Percentiles rank a stretch among this genome's conserved stretches.
These are phyloP conservation scores for Aureobasidium leucospermi DNA, from an alignment of 2,329 filamentous ascomycete genomes.

Conservation along the genomic window DNA sequence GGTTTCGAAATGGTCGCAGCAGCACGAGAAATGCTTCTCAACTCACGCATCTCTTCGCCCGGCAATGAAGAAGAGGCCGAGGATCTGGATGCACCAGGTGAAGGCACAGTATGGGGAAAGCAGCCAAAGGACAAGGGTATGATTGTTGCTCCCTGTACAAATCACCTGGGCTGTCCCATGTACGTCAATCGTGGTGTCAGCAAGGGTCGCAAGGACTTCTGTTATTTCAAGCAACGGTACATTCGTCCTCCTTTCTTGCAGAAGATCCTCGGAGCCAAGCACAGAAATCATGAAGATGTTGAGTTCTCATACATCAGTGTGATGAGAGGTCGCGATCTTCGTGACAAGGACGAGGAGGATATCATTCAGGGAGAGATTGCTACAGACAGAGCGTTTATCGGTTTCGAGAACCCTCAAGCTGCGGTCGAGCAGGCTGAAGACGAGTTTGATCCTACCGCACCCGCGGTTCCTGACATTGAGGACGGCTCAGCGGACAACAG, in stretches of 20 bases:
- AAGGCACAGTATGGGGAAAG: constrained; percentile 20
- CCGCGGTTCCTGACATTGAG: constrained; percentile 13
- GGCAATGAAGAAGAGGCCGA: constrained; percentile 35
- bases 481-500: neutral
- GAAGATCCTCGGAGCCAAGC: constrained; percentile 58
- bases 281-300: constrained; percentile 81
- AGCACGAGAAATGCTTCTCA: constrained; percentile 70
- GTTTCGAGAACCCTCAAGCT: constrained; percentile 51
- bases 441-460: constrained; percentile 16
- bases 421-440: neutral
- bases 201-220: constrained; percentile 76
- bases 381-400: constrained; percentile 61
- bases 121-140: constrained; percentile 49
- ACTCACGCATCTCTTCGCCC: constrained; percentile 64
- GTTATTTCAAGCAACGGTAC: constrained; percentile 84
- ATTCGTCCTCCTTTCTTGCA: constrained; percentile 78
- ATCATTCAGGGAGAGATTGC: constrained; percentile 47
- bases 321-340: constrained; percentile 63
- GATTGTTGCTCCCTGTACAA: constrained; percentile 69
- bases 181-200: constrained; percentile 61
- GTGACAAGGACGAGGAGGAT: constrained; percentile 30
- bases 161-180: constrained; percentile 83
- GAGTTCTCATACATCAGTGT: constrained; percentile 85
- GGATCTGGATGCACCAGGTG: constrained; percentile 15
- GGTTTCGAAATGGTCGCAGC: constrained; percentile 90